phyloP scores from a whole-genome alignment of 306 rosid species.

The Astragalus membranaceus region DNA sequence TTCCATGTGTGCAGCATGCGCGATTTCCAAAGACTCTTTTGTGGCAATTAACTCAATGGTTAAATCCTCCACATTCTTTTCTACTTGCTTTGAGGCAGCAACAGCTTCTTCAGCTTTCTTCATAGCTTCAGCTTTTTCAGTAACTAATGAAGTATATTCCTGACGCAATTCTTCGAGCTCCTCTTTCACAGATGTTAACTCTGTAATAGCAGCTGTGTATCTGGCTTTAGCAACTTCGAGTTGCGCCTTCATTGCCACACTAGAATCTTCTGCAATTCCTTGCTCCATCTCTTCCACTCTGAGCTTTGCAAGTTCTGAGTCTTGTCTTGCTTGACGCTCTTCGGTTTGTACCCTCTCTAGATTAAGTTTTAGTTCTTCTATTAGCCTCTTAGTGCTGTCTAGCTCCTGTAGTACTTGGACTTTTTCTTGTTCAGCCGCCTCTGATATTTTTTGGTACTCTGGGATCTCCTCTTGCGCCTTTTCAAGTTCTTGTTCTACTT shows the following conservation, averaged over 20 bases:
- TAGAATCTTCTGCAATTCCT: conserved; percentile 88
- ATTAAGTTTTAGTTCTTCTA: conserved; percentile 87
- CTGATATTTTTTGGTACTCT: conserved; percentile 45
- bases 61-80: conserved; percentile 83
- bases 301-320: conserved; percentile 88
- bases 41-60: conserved; percentile 79
- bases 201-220: conserved; percentile 61
- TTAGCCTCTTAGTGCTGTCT: conserved; percentile 71
- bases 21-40: conserved; percentile 74
- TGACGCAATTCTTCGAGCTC: conserved; percentile 59
- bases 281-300: conserved; percentile 99
- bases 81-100: conserved; percentile 72
- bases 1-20: conserved; percentile 93
- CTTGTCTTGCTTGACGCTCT: conserved; percentile 89
- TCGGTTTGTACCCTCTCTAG: conserved; percentile 93
- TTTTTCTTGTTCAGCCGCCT: conserved; percentile 55
- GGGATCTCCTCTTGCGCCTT: conserved; percentile 70
- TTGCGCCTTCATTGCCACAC: conserved; percentile 93
- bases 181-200: conserved; percentile 55
- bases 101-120: conserved; percentile 63
- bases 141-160: conserved; percentile 70
- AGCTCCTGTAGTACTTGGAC: conserved; percentile 60
- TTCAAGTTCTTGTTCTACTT: conserved; percentile 81
- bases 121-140: conserved; percentile 55
- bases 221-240: conserved; percentile 96